Evolutionary conservation across 257 asterid species (phyloP), one percentile per base, ranked within the genome.

Genomic region (Eustoma russellianum): DNA sequence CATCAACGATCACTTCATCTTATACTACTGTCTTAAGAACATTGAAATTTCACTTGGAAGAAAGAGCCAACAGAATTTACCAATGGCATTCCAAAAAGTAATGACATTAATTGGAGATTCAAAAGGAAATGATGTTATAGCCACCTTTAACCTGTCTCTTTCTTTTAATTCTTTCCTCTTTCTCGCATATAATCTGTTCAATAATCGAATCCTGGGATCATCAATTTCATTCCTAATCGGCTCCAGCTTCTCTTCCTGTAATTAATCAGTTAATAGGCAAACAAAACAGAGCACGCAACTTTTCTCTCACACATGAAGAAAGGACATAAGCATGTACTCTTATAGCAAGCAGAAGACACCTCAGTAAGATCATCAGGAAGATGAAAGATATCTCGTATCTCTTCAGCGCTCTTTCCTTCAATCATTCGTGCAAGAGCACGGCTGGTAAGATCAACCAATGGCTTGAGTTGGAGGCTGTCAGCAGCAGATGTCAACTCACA

Each of bases 401-500:
- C 95, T 79, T 92, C 95, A 8, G 94, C 90, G 52, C 83, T 74
- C 73, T 81, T 92, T 49, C 94, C 98, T 68, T 92, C 95, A 71
- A 92, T 92, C 67, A 88, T 83, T 67, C 95, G 79, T 57, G 96
- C 96, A 56, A 91, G 96, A 56, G 96, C 94, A 65, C 95, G 83
- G 74, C 96, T 91, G 43, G 95, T 87, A 61, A 92, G 95, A 76
- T 88, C 98, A 62, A 88, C 97, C 56, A 92, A 63, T 52, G 95
- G 98, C 79, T 81, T 87, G 64, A 87, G 76, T 71, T 88, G 88
- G 75, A 92, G 77, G 72, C 94, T 80, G 76, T 88, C 94, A 48
- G 97, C 98, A 72, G 98, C 98, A 61, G 97, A 79, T 64, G 97
- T 80, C 89, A 92, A 70, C 77, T 92, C 97, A 66, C 96, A 92